Percentiles rank a stretch among this genome's conserved stretches.
phyloP scores from a whole-genome alignment of 2,329 filamentous ascomycete species.

The Sphaerostilbella broomeana region DNA sequence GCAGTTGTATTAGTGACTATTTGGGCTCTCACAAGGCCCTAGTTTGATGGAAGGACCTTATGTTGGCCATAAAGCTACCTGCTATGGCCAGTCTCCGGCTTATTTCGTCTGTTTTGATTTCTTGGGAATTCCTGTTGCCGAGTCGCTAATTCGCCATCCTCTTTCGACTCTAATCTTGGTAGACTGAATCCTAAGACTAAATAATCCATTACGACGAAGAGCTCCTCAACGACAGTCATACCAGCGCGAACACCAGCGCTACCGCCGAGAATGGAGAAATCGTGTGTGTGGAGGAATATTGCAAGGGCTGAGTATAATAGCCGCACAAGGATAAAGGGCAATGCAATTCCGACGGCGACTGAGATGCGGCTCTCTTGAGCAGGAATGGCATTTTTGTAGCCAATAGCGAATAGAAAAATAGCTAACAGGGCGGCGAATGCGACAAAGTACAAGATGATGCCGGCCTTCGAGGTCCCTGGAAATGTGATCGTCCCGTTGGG shows the following conservation, averaged over 20 bases:
- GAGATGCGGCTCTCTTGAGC: conserved; percentile 40
- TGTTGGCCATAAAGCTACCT: too few relatives aligned
- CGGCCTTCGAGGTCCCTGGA: conserved; percentile 13
- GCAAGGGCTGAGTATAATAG: conserved; percentile 40
- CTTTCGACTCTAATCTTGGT: conserved; percentile 16
- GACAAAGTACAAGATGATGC: conserved; percentile 21
- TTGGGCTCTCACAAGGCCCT: too few relatives aligned
- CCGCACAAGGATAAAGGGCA: conserved; percentile 45
- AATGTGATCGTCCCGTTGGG: conserved; percentile 22
- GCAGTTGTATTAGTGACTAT: too few relatives aligned
- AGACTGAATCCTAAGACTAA: conserved; percentile 35
- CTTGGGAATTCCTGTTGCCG: conserved; percentile 12
- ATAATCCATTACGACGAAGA: conserved; percentile 38
- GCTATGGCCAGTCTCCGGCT: too few relatives aligned
- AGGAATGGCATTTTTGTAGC: conserved; percentile 26
- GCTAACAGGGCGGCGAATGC: conserved; percentile 37
- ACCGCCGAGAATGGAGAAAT: conserved; percentile 38
- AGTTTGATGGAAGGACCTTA: too few relatives aligned
- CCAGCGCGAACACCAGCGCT: conserved; percentile 34
- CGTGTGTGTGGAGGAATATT: conserved; percentile 33
- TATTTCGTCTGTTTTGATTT: too few relatives aligned
- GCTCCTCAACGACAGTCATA: conserved; percentile 45
- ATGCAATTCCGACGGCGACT: conserved; percentile 33
- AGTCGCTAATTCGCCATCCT: conserved; percentile 4
- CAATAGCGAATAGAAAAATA: conserved; percentile 30